These are phyloP conservation scores for Podospora bellae-mahoneyi DNA, from an alignment of 495 filamentous ascomycete genomes.

Conservation along the genomic window DNA sequence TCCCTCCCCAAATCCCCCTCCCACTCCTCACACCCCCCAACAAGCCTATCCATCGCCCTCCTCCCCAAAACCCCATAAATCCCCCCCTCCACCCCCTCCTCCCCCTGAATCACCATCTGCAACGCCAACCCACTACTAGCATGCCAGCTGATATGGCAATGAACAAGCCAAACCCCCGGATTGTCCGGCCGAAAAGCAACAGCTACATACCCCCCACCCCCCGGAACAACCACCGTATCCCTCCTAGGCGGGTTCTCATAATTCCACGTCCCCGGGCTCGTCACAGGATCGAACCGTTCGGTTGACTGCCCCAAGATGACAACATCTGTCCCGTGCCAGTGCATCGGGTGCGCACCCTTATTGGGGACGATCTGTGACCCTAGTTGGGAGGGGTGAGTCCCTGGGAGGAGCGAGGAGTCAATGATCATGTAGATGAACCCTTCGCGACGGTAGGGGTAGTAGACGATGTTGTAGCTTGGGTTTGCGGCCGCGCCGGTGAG, in stretches of 20 bases:
- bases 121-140: constrained; percentile 19
- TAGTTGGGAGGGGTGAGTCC: neutral
- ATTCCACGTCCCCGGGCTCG: constrained; percentile 31
- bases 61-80: constrained; percentile 5
- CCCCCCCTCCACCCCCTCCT: neutral
- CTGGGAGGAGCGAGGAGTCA: constrained; percentile 1
- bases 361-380: constrained; percentile 22
- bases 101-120: constrained; percentile 9
- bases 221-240: constrained; percentile 42
- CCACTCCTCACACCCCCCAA: neutral
- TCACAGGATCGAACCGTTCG: constrained; percentile 31
- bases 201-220: constrained; percentile 31
- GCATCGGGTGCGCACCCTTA: constrained; percentile 49
- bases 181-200: constrained; percentile 48
- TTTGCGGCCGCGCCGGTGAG: neutral
- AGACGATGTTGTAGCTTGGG: constrained; percentile 10
- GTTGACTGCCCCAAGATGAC: constrained; percentile 48
- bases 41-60: neutral
- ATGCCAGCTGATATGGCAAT: constrained; percentile 54
- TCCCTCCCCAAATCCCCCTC: neutral
- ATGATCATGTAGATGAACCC: constrained; percentile 22
- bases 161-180: constrained; percentile 45
- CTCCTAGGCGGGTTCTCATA: constrained; percentile 37
- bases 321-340: constrained; percentile 61
- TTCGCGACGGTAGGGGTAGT: neutral